Evolutionary conservation across 768 basidiomycete genomes (phyloP).

Genomic region (Vararia minispora): DNA sequence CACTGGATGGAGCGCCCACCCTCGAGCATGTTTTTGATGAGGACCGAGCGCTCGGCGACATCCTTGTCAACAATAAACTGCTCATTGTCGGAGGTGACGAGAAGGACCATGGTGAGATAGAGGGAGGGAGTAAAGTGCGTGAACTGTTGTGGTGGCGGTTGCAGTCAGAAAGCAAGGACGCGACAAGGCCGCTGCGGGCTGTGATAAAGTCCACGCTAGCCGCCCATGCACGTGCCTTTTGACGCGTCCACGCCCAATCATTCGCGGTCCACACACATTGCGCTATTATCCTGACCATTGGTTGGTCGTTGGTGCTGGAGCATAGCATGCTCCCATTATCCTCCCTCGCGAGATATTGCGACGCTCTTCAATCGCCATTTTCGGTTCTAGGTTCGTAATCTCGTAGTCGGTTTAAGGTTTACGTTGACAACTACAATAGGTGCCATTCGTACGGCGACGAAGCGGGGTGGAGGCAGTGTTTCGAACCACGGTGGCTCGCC

Average conservation of each 20-base stretch:
- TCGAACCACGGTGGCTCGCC: conserved; percentile 90
- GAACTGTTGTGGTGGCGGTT: conserved; percentile 12
- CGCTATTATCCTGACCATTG: no score
- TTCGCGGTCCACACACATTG: no score
- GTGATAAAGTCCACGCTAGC: no score
- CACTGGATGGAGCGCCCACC: conserved; percentile 35
- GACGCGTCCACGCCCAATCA: no score
- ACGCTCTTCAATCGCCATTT: conserved; percentile 35
- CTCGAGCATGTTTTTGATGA: conserved; percentile 99
- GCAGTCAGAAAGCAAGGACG: no score
- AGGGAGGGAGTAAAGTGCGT: conserved; percentile 3
- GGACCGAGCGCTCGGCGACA: conserved; percentile 87
- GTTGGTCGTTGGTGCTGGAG: neutral
- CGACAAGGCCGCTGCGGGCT: no score
- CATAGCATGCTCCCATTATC: conserved; percentile 28
- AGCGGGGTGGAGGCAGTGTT: conserved; percentile 90
- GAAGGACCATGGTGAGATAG: conserved; percentile 63
- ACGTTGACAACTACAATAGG: conserved; percentile 24
- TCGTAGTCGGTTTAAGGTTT: conserved; percentile 14
- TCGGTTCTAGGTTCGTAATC: conserved; percentile 25
- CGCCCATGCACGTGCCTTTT: no score
- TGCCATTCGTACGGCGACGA: conserved; percentile 87
- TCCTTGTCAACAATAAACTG: conserved; percentile 89
- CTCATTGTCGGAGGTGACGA: conserved; percentile 93
- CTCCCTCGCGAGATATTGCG: conserved; percentile 28